Percentiles rank a stretch among this genome's conserved stretches.
These are phyloP conservation scores for Saccharomyces hybrid DNA, from an alignment of 1,139 yeast species.

Conservation along the genomic window DNA sequence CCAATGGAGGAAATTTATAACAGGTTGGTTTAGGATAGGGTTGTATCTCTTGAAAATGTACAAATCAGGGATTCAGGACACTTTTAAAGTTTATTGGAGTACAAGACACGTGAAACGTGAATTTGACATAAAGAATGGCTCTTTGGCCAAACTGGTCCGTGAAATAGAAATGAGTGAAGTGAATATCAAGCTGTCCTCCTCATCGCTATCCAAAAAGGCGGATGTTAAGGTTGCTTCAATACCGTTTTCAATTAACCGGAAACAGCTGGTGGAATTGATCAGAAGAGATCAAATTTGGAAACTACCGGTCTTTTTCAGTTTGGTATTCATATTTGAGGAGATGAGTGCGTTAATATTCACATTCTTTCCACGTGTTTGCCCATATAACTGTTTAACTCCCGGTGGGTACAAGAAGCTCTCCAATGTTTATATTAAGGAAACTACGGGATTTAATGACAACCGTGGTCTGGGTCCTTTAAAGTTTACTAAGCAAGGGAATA, in stretches of 20 bases:
- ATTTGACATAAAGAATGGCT: neutral
- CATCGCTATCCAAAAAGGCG: neutral
- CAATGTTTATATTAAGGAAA: slow-evolving; percentile 5
- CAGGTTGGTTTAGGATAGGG: slow-evolving; percentile 26
- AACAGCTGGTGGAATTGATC: slow-evolving; percentile 19
- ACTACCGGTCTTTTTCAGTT: slow-evolving; percentile 21
- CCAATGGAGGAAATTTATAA: slow-evolving; percentile 25
- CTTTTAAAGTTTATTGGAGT: slow-evolving; percentile 16
- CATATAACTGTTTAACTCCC: slow-evolving; percentile 27
- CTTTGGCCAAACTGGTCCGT: slow-evolving; percentile 9
- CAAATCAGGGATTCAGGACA: slow-evolving; percentile 20
- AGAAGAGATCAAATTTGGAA: slow-evolving; percentile 26
- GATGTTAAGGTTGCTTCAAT: neutral
- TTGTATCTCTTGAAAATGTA: slow-evolving; percentile 19
- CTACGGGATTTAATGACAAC: neutral
- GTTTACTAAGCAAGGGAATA: neutral
- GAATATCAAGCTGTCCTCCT: neutral
- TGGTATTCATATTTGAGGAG: slow-evolving; percentile 26
- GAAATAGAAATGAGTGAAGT: slow-evolving; percentile 19
- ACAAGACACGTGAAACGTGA: slow-evolving; percentile 7
- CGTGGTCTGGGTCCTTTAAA: neutral
- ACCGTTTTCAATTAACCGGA: slow-evolving; percentile 14
- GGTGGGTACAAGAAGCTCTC: slow-evolving; percentile 22
- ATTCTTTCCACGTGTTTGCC: slow-evolving; percentile 25
- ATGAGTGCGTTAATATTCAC: slow-evolving; percentile 22